phyloP scores from a whole-genome alignment of 2,329 filamentous ascomycete species.

The Tolypocladium ovalisporum region DNA sequence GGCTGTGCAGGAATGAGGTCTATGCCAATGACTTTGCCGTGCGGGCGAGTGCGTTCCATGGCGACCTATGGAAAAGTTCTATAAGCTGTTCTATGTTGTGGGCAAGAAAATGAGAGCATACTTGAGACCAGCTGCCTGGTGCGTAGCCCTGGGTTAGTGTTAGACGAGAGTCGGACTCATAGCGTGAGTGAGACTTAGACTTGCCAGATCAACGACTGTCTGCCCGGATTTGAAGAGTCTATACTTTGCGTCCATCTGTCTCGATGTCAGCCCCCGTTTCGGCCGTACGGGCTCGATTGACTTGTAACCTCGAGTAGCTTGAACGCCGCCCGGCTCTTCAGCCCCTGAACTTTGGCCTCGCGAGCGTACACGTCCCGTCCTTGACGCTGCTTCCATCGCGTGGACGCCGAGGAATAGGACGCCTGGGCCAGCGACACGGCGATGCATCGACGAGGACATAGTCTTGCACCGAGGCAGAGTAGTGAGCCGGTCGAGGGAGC shows the following conservation, averaged over 20 bases:
- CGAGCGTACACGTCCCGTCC: constrained; percentile 59
- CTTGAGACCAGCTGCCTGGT: constrained; percentile 62
- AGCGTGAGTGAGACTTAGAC: constrained; percentile 9
- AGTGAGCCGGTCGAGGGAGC: neutral
- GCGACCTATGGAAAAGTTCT: constrained; percentile 56
- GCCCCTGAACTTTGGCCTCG: constrained; percentile 64
- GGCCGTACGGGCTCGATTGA: neutral
- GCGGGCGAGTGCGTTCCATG: constrained; percentile 61
- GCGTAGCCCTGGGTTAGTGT: constrained; percentile 57
- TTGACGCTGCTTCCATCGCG: constrained; percentile 76
- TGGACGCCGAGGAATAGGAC: constrained; percentile 45
- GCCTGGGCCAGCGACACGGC: neutral
- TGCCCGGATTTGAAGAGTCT: constrained; percentile 68
- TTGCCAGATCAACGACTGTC: constrained; percentile 80
- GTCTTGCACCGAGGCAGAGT: neutral
- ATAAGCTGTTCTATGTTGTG: neutral
- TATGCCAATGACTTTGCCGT: constrained; percentile 77
- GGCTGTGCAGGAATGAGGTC: constrained; percentile 90
- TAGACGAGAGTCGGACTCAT: neutral
- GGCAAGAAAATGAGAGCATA: constrained; percentile 17
- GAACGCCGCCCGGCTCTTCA: constrained; percentile 88
- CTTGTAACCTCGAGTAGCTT: constrained; percentile 74
- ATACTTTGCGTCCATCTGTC: constrained; percentile 74
- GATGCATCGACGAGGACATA: neutral
- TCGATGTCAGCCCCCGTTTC: neutral